Percentiles rank a stretch among this genome's conserved stretches.
These are phyloP conservation scores for Geotrichum armillariae DNA, from an alignment of 1,139 yeast genomes.

Conservation along the genomic window DNA sequence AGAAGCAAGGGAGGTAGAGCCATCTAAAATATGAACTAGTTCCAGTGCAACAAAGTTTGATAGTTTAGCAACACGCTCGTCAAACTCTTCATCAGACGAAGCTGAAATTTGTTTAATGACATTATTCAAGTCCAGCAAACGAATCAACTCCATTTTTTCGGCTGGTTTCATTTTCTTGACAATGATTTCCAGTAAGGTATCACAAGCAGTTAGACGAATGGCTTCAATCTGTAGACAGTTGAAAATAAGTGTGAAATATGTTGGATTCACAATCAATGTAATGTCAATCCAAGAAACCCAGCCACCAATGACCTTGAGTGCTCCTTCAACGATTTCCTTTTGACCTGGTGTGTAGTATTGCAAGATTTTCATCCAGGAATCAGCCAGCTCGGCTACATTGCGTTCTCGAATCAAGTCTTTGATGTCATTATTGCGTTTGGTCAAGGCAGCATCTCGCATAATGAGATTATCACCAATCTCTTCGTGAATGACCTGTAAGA, in stretches of 20 bases:
- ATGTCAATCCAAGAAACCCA: conserved; percentile 97
- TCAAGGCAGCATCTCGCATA: conserved; percentile 56
- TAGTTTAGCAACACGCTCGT: conserved; percentile 74
- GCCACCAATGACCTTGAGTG: conserved; percentile 73
- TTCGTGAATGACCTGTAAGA: conserved; percentile 73
- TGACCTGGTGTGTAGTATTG: conserved; percentile 35
- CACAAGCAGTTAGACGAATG: conserved; percentile 59
- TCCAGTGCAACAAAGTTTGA: conserved; percentile 77
- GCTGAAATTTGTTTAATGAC: conserved; percentile 45
- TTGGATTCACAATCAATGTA: conserved; percentile 66
- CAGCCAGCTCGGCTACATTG: conserved; percentile 69
- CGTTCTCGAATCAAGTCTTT: conserved; percentile 80
- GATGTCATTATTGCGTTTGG: conserved; percentile 65
- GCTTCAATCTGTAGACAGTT: conserved; percentile 49
- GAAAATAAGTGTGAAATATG: conserved; percentile 62
- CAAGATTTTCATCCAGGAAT: conserved; percentile 68
- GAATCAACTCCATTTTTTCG: conserved; percentile 78
- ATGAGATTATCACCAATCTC: conserved; percentile 94
- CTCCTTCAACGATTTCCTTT: conserved; percentile 53
- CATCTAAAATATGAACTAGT: conserved; percentile 64
- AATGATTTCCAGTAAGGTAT: conserved; percentile 75
- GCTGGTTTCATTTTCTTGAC: conserved; percentile 89
- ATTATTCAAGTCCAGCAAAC: conserved; percentile 63
- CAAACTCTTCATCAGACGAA: conserved; percentile 61
- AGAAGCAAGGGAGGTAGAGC: conserved; percentile 38